A percentile compares a stretch with the other conserved stretches of the same genome.
These are phyloP conservation scores for Aspergillus sojae DNA, from an alignment of 2,329 filamentous ascomycete species.

Conservation along the genomic window DNA sequence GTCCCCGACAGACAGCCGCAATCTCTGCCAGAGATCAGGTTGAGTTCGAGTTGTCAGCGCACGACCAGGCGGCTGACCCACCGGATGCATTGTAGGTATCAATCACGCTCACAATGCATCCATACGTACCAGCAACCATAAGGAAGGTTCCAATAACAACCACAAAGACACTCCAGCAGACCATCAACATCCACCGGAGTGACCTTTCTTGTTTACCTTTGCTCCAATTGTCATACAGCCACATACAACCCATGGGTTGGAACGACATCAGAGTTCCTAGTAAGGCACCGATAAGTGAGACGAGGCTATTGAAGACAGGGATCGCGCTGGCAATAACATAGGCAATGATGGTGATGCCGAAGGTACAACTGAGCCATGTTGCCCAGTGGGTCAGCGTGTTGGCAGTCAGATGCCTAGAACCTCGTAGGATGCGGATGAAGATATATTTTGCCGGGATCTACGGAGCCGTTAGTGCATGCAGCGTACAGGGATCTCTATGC, in stretches of 20 bases:
- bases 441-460: slow-evolving; percentile 21
- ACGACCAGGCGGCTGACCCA: slow-evolving; percentile 46
- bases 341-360: slow-evolving; percentile 18
- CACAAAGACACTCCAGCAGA: slow-evolving; percentile 34
- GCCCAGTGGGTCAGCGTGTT: slow-evolving; percentile 22
- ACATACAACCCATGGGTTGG: slow-evolving; percentile 25
- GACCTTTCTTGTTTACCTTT: slow-evolving; percentile 20
- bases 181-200: slow-evolving; percentile 21
- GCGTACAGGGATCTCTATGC: neutral
- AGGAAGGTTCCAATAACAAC: slow-evolving; percentile 44
- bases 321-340: slow-evolving; percentile 26
- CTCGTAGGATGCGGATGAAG: slow-evolving; percentile 21
- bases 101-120: slow-evolving; percentile 45
- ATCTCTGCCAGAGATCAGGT: neutral
- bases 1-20: too few species aligned
- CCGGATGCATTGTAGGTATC: slow-evolving; percentile 39
- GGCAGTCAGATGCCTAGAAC: slow-evolving; percentile 17
- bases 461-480: slow-evolving; percentile 21
- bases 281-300: slow-evolving; percentile 24
- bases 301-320: slow-evolving; percentile 22
- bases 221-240: slow-evolving; percentile 39
- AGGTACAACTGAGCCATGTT: slow-evolving; percentile 23
- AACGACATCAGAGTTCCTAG: slow-evolving; percentile 23
- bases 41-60: slow-evolving; percentile 46
- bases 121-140: slow-evolving; percentile 51